phyloP scores from a whole-genome alignment of 176 grass and related monocot species.

The Elaeis guineensis region DNA sequence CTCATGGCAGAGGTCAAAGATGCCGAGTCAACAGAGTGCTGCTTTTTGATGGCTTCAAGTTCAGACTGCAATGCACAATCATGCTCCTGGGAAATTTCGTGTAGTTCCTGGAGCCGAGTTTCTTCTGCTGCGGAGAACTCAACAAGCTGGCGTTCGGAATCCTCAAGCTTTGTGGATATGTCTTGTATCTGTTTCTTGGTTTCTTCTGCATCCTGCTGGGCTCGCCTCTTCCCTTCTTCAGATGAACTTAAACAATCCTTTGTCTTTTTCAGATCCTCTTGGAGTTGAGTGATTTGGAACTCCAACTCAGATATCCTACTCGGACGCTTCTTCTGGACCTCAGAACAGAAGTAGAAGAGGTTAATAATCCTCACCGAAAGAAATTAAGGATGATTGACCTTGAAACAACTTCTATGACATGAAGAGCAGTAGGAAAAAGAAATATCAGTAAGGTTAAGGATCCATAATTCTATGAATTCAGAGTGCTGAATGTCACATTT shows the following conservation, averaged over 20 bases:
- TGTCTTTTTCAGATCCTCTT: constrained; percentile 83
- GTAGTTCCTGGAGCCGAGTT: constrained; percentile 54
- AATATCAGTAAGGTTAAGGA: no score
- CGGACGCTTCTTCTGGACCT: constrained; percentile 67
- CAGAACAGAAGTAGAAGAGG: neutral
- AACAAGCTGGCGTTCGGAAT: constrained; percentile 38
- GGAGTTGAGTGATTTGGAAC: constrained; percentile 43
- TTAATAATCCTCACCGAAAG: no score
- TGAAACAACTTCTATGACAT: neutral
- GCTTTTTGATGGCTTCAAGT: constrained; percentile 61
- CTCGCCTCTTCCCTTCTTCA: constrained; percentile 46
- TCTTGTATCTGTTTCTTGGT: constrained; percentile 52
- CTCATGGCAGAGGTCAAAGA: constrained; percentile 43
- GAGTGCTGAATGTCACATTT: no score
- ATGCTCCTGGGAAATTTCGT: constrained; percentile 64
- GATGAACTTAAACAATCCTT: constrained; percentile 57
- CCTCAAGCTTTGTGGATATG: constrained; percentile 38
- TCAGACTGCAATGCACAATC: constrained; percentile 63
- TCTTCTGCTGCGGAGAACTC: constrained; percentile 53
- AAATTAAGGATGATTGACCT: no score
- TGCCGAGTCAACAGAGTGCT: constrained; percentile 49
- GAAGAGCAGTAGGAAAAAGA: no score
- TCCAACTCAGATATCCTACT: constrained; percentile 71
- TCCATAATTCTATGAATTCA: no score
- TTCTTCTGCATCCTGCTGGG: constrained; percentile 56